Evolutionary conservation across 179 eudicot genomes (phyloP), one percentile per base, ranked within the genome.

Genomic region (Camellia oleifera): DNA sequence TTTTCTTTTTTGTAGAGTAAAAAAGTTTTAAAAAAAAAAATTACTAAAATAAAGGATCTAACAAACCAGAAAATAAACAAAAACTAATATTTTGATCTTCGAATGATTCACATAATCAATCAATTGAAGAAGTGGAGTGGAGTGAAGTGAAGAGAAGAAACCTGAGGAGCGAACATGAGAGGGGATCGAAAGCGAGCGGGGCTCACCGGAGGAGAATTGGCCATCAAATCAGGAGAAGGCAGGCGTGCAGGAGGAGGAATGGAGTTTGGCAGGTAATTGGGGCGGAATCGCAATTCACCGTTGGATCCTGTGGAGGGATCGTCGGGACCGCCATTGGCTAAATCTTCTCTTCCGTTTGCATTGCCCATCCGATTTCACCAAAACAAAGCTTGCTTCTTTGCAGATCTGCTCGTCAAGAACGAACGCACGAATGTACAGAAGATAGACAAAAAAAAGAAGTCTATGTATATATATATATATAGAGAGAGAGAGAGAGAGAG

Each of bases 101-200:
- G 1, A 52, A 10, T 72, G 7, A n/a, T 23, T 48, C 40, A 23
- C 40, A 18, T 48, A 50, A 7, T 72, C 40, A 53, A 7, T 72
- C 7, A 53, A 15, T 42, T 52, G 42, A 62, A 62, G 4, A 17
- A 15, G 32, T 52, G 12, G 3, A 45, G 4, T 14, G 56, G 3
- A 45, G 4, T 14, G 56, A 46, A 11, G 0, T 6, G 11, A 11
- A 74, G 15, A 26, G 5, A 20, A 40, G 32, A 3, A 73, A 90
- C 93, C 93, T 90, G 91, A 77, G 93, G 91, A 83, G 87, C 78
- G 54, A 88, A 88, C 88, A 88, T 77, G 78, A 86, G 86, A 17
- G 93, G 91, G 3, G 92, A 88, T 64, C 72, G 84, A 56, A 90
- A 85, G 69, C 85, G 87, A 17, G 83, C 74, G 6, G 91, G 91